These are phyloP conservation scores for Galerina marginata DNA, from an alignment of 768 basidiomycete genomes.

Conservation along the genomic window DNA sequence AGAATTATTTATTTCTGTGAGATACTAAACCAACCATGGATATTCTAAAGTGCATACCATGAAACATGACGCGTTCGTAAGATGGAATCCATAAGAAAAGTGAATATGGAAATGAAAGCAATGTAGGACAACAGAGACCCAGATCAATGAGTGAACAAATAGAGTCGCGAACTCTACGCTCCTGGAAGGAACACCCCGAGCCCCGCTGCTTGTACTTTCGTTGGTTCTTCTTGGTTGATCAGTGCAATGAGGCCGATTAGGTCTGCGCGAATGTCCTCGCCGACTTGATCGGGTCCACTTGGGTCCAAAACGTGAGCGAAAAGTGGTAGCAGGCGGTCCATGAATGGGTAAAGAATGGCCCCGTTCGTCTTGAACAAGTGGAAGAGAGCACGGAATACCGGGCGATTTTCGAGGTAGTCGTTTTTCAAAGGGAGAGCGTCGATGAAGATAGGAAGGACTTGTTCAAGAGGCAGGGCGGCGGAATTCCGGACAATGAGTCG, in stretches of 20 bases:
- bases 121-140: constrained; percentile 16
- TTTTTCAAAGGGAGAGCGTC: constrained; percentile 83
- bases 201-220: constrained; percentile 82
- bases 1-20: constrained; percentile 9
- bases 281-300: constrained; percentile 72
- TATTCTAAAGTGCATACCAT: constrained; percentile 30
- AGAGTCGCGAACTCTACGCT: constrained; percentile 35
- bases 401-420: constrained; percentile 89
- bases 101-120: constrained; percentile 19
- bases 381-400: constrained; percentile 90
- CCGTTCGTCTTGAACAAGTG: constrained; percentile 82
- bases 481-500: constrained; percentile 85
- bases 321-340: constrained; percentile 79
- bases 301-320: constrained; percentile 88
- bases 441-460: constrained; percentile 87
- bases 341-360: constrained; percentile 68
- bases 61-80: constrained; percentile 24
- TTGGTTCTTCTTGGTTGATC: constrained; percentile 77
- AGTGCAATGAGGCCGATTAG: constrained; percentile 75
- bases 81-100: constrained; percentile 22
- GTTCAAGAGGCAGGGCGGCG: constrained; percentile 82
- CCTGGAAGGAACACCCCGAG: constrained; percentile 58
- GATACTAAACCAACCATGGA: constrained; percentile 22
- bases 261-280: constrained; percentile 77
- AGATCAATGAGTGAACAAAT: constrained; percentile 12